These are phyloP conservation scores for Monilinia fructigena DNA, from an alignment of 2,329 filamentous ascomycete genomes.

Conservation along the genomic window DNA sequence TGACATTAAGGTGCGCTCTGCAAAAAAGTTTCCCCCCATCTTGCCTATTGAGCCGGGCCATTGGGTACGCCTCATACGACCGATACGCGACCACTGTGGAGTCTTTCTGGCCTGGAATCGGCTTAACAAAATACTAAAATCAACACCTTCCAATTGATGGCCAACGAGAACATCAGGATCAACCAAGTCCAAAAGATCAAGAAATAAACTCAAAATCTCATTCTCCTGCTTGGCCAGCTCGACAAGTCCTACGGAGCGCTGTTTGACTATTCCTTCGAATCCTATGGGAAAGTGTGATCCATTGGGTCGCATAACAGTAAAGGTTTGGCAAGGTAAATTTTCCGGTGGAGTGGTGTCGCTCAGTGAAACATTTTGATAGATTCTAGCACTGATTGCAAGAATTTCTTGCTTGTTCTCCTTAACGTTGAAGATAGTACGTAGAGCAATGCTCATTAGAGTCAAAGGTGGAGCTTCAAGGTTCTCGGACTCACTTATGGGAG, in stretches of 20 bases:
- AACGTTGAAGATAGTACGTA: slow-evolving; percentile 84
- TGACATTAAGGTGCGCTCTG: slow-evolving; percentile 84
- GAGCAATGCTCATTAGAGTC: slow-evolving; percentile 91
- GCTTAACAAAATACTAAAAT: slow-evolving; percentile 87
- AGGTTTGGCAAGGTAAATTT: slow-evolving; percentile 83
- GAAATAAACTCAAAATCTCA: slow-evolving; percentile 81
- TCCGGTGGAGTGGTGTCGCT: slow-evolving; percentile 86
- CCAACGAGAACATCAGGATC: slow-evolving; percentile 94
- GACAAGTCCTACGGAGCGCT: slow-evolving; percentile 72
- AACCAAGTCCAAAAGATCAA: slow-evolving; percentile 81
- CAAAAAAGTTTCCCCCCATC: slow-evolving; percentile 85
- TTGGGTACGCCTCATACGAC: slow-evolving; percentile 74
- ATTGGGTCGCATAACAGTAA: slow-evolving; percentile 84
- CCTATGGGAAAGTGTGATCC: slow-evolving; percentile 76
- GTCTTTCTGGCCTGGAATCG: slow-evolving; percentile 87
- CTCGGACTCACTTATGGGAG: slow-evolving; percentile 71
- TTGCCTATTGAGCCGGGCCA: slow-evolving; percentile 90
- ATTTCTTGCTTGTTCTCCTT: slow-evolving; percentile 98
- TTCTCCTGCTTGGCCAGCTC: slow-evolving; percentile 81
- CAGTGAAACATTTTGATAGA: slow-evolving; percentile 87
- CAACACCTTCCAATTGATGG: slow-evolving; percentile 94
- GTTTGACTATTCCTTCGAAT: slow-evolving; percentile 73
- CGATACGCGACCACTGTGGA: slow-evolving; percentile 91
- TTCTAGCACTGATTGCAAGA: slow-evolving; percentile 81
- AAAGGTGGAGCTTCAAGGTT: slow-evolving; percentile 80